Percentiles rank a stretch among this genome's conserved stretches.
Conservation (phyloP, 768 basidiomycete genomes). For the Leucosporidium yakuticum region DNA sequence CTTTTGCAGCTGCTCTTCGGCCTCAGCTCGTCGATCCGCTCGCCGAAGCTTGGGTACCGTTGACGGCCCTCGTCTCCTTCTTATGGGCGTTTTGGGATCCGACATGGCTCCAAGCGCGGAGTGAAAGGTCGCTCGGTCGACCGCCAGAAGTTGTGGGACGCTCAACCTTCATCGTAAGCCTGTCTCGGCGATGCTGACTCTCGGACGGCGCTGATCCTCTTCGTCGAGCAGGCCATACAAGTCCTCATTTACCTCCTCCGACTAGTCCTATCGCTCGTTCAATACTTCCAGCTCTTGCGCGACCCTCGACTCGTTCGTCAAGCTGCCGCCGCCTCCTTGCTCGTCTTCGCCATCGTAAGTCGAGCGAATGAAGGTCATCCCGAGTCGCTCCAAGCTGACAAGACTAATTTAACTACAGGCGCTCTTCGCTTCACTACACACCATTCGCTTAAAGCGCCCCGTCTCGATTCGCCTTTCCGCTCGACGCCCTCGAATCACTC, state of each 20-base stretch:
- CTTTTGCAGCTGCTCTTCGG: background rate
- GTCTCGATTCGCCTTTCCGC: background rate
- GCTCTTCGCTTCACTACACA: background rate
- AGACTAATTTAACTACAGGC: background rate
- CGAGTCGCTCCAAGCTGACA: background rate
- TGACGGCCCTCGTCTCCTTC: background rate
- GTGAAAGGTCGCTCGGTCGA: background rate
- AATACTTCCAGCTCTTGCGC: background rate
- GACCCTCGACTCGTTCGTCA: background rate
- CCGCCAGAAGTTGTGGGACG: background rate
- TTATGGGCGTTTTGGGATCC: conserved; percentile 30
- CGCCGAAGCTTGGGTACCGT: background rate
- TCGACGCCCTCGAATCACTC: background rate
- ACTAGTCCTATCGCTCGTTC: background rate
- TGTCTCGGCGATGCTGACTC: background rate
- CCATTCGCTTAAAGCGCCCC: background rate
- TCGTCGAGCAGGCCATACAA: background rate
- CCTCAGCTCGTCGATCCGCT: background rate
- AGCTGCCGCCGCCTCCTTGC: background rate
- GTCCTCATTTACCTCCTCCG: background rate
- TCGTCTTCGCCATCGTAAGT: background rate
- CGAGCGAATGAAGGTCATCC: background rate
- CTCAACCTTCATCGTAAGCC: conserved; percentile 1
- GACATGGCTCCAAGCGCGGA: conserved; percentile 11
- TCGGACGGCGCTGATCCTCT: background rate